These are phyloP conservation scores for Sporisorium exsertum DNA, from an alignment of 1,284 basidiomycete genomes.

Conservation along the genomic window DNA sequence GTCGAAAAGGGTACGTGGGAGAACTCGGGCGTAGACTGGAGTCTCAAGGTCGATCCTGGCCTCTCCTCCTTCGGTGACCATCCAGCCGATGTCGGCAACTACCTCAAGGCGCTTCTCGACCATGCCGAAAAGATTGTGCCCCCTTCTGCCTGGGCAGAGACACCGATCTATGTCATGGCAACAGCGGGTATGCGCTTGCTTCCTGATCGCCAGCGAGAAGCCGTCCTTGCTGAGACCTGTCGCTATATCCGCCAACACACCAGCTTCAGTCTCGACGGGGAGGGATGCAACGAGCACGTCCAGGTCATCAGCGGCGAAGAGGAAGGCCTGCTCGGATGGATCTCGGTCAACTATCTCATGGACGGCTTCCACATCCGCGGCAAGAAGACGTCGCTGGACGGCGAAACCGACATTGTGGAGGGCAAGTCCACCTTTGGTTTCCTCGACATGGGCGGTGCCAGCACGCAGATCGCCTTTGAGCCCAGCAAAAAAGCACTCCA, in stretches of 20 bases:
- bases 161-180: conserved; percentile 92
- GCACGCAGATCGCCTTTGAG: conserved; percentile 96
- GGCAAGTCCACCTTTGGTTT: conserved; percentile 91
- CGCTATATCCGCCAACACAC: conserved; percentile 84
- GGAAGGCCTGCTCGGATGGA: conserved; percentile 98
- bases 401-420: conserved; percentile 59
- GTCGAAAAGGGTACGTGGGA: conserved; percentile 92
- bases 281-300: conserved; percentile 82
- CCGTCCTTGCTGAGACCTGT: conserved; percentile 82
- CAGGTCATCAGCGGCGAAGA: conserved; percentile 97
- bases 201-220: conserved; percentile 77
- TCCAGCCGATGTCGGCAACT: conserved; percentile 78
- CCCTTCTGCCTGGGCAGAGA: conserved; percentile 81
- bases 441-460: conserved; percentile 98
- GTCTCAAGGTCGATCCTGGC: conserved; percentile 93
- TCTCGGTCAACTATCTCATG: conserved; percentile 98
- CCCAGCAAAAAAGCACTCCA: conserved; percentile 75
- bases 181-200: conserved; percentile 97
- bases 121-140: conserved; percentile 88
- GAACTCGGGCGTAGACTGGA: conserved; percentile 77
- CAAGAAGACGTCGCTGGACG: conserved; percentile 40
- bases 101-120: conserved; percentile 84
- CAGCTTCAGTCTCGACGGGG: conserved; percentile 74
- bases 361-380: conserved; percentile 80
- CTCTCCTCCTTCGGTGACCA: conserved; percentile 84